Percentiles rank a stretch among this genome's conserved stretches.
Conservation (phyloP, 2,329 filamentous ascomycete species). For the Juglanconis sp. region DNA sequence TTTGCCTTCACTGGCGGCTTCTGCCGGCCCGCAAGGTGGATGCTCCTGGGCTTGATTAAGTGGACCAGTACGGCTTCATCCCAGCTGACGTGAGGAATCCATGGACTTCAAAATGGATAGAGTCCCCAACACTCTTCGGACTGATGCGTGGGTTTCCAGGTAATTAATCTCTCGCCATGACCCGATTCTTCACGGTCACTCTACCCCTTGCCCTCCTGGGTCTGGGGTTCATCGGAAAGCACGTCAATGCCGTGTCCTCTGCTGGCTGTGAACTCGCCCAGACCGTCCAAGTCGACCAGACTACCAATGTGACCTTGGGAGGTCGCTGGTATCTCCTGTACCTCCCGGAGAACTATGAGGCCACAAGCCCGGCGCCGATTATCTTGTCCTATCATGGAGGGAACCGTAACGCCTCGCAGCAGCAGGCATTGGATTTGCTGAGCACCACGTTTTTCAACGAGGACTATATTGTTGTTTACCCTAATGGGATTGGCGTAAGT, state of each 20-base stretch:
- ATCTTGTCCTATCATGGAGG: constrained; percentile 46
- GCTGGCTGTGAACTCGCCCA: neutral
- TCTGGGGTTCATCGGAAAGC: neutral
- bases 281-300: neutral
- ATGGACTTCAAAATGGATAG: too few relatives aligned
- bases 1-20: too few relatives aligned
- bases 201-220: neutral
- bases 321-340: constrained; percentile 28
- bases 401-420: constrained; percentile 33
- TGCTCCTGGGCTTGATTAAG: too few relatives aligned
- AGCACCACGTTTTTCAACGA: constrained; percentile 34
- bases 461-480: constrained; percentile 39
- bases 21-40: too few relatives aligned
- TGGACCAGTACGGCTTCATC: too few relatives aligned
- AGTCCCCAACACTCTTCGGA: too few relatives aligned
- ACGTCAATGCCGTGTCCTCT: neutral
- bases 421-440: constrained; percentile 34
- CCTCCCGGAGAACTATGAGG: constrained; percentile 35
- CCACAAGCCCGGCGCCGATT: constrained; percentile 32
- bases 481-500: constrained; percentile 37
- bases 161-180: too few relatives aligned
- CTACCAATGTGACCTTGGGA: neutral
- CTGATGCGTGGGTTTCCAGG: too few relatives aligned
- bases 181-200: too few relatives aligned
- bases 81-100: too few relatives aligned